These are phyloP conservation scores for Stylonectria norvegica DNA, from an alignment of 2,329 filamentous ascomycete genomes.

Conservation along the genomic window DNA sequence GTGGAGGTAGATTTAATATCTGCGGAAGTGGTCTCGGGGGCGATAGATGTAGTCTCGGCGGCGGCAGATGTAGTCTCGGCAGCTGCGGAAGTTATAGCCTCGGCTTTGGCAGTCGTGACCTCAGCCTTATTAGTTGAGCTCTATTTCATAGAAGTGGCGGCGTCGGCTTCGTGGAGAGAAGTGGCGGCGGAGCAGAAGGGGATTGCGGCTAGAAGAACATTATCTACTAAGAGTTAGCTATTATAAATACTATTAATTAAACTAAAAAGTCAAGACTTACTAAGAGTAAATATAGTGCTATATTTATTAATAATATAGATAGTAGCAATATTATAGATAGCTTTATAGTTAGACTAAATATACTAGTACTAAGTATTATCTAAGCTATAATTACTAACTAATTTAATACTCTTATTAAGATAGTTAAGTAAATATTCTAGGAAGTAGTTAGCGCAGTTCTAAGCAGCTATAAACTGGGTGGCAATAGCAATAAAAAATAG, in stretches of 20 bases:
- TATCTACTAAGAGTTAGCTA: no score
- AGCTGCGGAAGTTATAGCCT: neutral
- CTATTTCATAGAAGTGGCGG: neutral
- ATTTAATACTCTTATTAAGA: conserved; percentile 21
- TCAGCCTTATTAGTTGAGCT: neutral
- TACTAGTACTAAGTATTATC: conserved; percentile 27
- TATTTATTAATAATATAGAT: conserved; percentile 26
- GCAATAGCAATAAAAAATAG: conserved; percentile 19
- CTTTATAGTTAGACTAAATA: conserved; percentile 25
- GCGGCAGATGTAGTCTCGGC: neutral
- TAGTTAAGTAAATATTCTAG: conserved; percentile 30
- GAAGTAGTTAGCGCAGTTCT: conserved; percentile 20
- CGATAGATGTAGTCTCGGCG: neutral
- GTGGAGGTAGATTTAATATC: conserved; percentile 1
- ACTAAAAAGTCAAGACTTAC: conserved; percentile 3
- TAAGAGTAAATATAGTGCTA: conserved; percentile 2
- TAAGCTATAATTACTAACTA: conserved; percentile 21
- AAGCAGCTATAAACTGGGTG: conserved; percentile 17
- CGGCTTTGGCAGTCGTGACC: neutral
- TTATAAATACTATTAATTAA: no score
- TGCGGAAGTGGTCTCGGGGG: neutral
- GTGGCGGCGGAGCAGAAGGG: conserved; percentile 9
- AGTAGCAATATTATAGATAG: conserved; percentile 25
- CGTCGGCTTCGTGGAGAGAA: conserved; percentile 1
- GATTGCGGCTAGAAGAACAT: conserved; percentile 8